phyloP scores from a whole-genome alignment of 2,329 filamentous ascomycete genomes.

The Tolypocladium cylindrosporum region DNA sequence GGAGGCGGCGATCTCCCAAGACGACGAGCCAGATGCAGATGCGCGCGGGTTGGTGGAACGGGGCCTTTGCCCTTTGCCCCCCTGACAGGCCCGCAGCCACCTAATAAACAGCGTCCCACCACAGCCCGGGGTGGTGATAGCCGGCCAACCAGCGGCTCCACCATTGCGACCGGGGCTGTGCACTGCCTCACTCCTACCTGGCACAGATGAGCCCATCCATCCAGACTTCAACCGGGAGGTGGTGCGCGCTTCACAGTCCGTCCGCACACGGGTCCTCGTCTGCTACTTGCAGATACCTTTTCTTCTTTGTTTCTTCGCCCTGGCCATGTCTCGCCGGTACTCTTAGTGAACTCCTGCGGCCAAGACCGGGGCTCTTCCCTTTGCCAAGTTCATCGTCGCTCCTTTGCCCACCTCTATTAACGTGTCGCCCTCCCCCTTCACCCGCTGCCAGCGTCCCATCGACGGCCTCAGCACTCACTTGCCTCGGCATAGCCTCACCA shows the following conservation, averaged over 20 bases:
- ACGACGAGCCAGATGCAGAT: not conserved
- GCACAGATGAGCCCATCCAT: not conserved
- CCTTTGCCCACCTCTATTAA: not conserved
- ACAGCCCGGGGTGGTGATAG: not conserved
- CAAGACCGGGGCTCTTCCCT: not conserved
- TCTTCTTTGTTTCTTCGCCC: not conserved
- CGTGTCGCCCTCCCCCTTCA: not conserved
- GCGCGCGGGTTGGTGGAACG: not conserved
- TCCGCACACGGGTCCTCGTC: not conserved
- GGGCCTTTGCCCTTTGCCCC: not conserved
- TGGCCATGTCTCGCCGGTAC: not conserved
- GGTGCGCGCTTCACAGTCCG: not conserved
- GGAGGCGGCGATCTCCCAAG: not conserved
- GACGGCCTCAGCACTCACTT: not conserved
- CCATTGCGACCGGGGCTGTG: not conserved
- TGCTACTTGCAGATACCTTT: not conserved
- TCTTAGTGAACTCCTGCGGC: not conserved
- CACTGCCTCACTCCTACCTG: conserved; percentile 1
- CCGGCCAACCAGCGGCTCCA: not conserved
- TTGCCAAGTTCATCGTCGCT: not conserved
- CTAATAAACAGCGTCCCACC: not conserved
- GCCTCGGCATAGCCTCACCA: conserved; percentile 4
- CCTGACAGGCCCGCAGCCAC: not conserved
- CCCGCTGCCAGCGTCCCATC: not conserved
- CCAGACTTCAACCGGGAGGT: not conserved